Conservation (phyloP, 2,329 filamentous ascomycete genomes). For the Aphanoascus verrucosus region DNA sequence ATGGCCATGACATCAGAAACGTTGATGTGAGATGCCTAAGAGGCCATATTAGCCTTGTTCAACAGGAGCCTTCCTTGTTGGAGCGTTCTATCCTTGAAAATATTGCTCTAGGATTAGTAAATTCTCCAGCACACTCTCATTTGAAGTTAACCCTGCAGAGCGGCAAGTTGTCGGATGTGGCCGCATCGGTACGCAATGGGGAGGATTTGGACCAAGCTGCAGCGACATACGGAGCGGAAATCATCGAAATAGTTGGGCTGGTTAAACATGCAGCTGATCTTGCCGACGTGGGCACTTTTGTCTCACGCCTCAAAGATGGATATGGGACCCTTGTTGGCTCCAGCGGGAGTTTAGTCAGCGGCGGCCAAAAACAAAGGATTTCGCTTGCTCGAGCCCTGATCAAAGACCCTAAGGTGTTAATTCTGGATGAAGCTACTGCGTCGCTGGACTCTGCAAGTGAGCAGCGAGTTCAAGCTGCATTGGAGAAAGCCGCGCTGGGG, state of each 20-base stretch:
- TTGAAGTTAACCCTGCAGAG: conserved; percentile 42
- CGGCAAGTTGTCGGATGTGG: conserved; percentile 41
- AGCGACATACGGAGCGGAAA: conserved; percentile 34
- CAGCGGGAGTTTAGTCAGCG: conserved; percentile 44
- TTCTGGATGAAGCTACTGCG: conserved; percentile 25
- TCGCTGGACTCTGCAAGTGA: conserved; percentile 22
- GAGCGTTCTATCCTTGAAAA: conserved; percentile 73
- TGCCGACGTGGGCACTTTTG: conserved; percentile 51
- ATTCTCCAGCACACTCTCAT: conserved; percentile 15
- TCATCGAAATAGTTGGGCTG: conserved; percentile 41
- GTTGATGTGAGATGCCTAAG: conserved; percentile 73
- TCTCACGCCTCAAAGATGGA: conserved; percentile 42
- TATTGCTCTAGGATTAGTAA: conserved; percentile 47
- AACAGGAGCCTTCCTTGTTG: conserved; percentile 78
- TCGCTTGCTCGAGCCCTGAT: conserved; percentile 75
- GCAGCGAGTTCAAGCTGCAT: conserved; percentile 19
- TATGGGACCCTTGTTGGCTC: conserved; percentile 39
- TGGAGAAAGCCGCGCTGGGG: conserved; percentile 15
- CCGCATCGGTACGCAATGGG: conserved; percentile 43
- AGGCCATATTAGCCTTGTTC: conserved; percentile 73
- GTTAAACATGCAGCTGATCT: conserved; percentile 39
- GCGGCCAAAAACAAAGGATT: conserved; percentile 46
- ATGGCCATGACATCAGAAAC: conserved; percentile 61
- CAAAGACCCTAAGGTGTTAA: conserved; percentile 69
- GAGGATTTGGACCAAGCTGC: conserved; percentile 39